These are phyloP conservation scores for Poa annua DNA, from an alignment of 176 grass and related monocot species.

Conservation along the genomic window DNA sequence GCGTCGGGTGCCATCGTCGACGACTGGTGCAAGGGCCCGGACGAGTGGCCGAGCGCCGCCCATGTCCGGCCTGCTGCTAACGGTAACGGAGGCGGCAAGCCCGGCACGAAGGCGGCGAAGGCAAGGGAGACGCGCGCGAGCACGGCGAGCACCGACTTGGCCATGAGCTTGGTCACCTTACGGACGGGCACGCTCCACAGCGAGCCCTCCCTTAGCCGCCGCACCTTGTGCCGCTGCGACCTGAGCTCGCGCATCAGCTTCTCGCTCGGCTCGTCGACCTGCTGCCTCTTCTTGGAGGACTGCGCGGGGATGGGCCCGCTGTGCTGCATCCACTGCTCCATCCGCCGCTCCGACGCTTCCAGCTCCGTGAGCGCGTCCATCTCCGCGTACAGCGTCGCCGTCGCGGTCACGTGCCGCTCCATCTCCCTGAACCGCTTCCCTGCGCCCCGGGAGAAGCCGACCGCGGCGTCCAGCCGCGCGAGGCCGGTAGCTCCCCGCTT, in stretches of 20 bases:
- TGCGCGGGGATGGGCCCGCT: constrained; percentile 77
- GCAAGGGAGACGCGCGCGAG: constrained; percentile 57
- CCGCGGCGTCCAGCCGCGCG: constrained; percentile 43
- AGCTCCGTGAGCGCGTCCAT: constrained; percentile 76
- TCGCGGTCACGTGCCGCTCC: constrained; percentile 56
- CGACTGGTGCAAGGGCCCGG: constrained; percentile 50
- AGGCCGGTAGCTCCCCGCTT: constrained; percentile 51
- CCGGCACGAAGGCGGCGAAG: constrained; percentile 58
- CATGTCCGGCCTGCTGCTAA: not conserved
- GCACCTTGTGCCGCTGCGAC: constrained; percentile 50
- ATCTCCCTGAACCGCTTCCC: constrained; percentile 66
- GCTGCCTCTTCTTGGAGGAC: constrained; percentile 23
- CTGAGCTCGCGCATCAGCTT: constrained; percentile 54
- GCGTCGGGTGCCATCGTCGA: constrained; percentile 5
- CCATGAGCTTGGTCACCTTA: constrained; percentile 71
- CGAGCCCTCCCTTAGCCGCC: constrained; percentile 64
- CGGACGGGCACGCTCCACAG: constrained; percentile 57
- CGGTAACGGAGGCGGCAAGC: constrained; percentile 47
- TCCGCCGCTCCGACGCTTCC: constrained; percentile 70
- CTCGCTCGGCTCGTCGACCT: constrained; percentile 29
- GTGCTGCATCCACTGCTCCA: constrained; percentile 66
- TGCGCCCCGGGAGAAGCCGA: constrained; percentile 51
- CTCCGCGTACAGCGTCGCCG: constrained; percentile 65
- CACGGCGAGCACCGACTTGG: constrained; percentile 62
- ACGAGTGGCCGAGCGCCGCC: constrained; percentile 42